Evolutionary conservation across 2,329 filamentous ascomycete genomes (phyloP), one percentile per base, ranked within the genome.

Genomic region (Talaromyces atroroseus): DNA sequence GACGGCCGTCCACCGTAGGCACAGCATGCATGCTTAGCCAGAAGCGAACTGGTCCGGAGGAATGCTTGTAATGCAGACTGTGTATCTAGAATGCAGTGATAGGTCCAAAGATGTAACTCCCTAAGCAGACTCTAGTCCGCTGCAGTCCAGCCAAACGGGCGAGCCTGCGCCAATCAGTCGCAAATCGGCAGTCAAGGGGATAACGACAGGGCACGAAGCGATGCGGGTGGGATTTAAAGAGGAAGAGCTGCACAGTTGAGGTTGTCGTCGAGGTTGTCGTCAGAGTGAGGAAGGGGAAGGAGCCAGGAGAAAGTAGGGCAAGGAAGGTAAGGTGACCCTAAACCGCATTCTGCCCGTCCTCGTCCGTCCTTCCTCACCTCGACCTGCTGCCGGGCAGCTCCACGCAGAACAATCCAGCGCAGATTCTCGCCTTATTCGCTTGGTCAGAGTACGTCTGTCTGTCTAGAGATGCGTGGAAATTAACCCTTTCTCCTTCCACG

Each of bases 81-180:
- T 49, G 49, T 26, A 21, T 21, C 46, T 12, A 32, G 53, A n/a
- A 56, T 45, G 26, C 53, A 56, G 34, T 52, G 49, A 50, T 56
- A 56, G 54, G 49, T 26, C 34, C 40, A 52, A 32, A 29, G 21
- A 38, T 56, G 48, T 40, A 26, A 46, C 54, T 47, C 46, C 54
- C 54, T 40, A 56, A 50, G 48, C 48, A 12, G 42, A 46, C 44
- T 26, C 7, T 49, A 47, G 38, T 48, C 21, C 20, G 53, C 45
- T 29, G 53, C n/a, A 49, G 45, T 18, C 24, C 34, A 56, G n/a
- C 48, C 5, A 36, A 49, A 32, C 26, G 2, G 11, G 12, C 20
- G n/a, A 44, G 4, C 20, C 18, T 44, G 40, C 40, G 40, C 40
- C 40, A 44, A 44, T 20, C 18, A 44, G 20, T 18, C 40, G 18